Evolutionary conservation across 306 rosid genomes (phyloP).

Genomic region (Oxytropis ochrocephala): DNA sequence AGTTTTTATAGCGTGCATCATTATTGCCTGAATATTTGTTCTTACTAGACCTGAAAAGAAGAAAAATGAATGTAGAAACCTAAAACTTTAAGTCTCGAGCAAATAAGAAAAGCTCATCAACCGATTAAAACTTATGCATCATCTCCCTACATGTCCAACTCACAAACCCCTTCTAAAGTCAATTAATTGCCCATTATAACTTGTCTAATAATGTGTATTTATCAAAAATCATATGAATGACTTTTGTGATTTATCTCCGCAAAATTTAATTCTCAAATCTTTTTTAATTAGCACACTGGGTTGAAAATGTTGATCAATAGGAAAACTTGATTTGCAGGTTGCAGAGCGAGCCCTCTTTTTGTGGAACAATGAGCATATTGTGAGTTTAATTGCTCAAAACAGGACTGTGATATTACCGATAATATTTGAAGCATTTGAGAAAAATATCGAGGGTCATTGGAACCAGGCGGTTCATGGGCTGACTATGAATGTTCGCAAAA

Average conservation of each 20-base stretch:
- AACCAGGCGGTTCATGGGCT: conserved; percentile 92
- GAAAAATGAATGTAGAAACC: not conserved
- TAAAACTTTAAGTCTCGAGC: not conserved
- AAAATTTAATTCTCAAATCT: not conserved
- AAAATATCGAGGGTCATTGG: conserved; percentile 74
- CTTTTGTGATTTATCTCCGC: not conserved
- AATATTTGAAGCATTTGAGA: conserved; percentile 75
- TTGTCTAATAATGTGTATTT: not conserved
- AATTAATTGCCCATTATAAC: not conserved
- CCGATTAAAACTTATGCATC: not conserved
- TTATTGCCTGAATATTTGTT: not conserved
- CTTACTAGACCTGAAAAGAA: not conserved
- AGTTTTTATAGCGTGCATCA: not conserved
- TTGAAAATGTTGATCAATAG: conserved; percentile 12
- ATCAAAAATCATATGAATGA: not conserved
- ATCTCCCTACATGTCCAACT: not conserved
- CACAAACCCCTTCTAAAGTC: not conserved
- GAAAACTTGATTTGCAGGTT: conserved; percentile 54
- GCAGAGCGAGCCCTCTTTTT: conserved; percentile 90
- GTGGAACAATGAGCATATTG: conserved; percentile 95
- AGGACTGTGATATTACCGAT: conserved; percentile 67
- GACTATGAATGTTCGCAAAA: conserved; percentile 76
- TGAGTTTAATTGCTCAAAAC: conserved; percentile 90
- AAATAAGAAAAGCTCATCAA: not conserved
- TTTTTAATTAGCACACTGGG: not conserved